Conservation (phyloP, 176 grass and related monocot genomes). For the Secale cereale region DNA sequence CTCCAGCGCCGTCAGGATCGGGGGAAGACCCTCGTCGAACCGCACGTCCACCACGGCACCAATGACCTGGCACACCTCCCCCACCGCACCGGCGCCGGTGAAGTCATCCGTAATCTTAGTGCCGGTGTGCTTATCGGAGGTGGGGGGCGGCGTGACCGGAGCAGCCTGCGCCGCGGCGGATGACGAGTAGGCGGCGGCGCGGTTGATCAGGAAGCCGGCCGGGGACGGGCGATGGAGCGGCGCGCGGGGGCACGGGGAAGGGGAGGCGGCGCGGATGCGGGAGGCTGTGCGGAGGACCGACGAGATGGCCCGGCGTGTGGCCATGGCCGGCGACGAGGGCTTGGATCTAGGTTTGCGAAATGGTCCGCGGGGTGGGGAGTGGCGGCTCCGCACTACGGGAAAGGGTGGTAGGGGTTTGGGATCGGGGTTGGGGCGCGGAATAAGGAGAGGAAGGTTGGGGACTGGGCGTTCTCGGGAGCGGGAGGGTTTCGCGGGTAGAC, state of each 20-base stretch:
- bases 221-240: constrained; percentile 48
- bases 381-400: constrained; percentile 44
- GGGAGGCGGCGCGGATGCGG: constrained; percentile 35
- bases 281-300: constrained; percentile 59
- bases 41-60: constrained; percentile 81
- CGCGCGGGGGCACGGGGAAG: constrained; percentile 37
- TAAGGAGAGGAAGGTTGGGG: background rate
- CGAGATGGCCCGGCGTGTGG: constrained; percentile 68
- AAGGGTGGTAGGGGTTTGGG: constrained; percentile 40
- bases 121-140: constrained; percentile 40
- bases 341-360: constrained; percentile 59
- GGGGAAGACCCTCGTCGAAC: constrained; percentile 72
- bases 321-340: constrained; percentile 46
- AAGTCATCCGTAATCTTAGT: constrained; percentile 67
- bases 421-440: constrained; percentile 24
- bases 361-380: constrained; percentile 25
- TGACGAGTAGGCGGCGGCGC: constrained; percentile 51
- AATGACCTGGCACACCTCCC: constrained; percentile 73
- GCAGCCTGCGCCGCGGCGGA: constrained; percentile 42
- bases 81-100: constrained; percentile 68
- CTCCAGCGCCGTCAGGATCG: constrained; percentile 89
- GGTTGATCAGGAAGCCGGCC: constrained; percentile 57
- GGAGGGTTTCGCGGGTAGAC: constrained; percentile 30
- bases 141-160: constrained; percentile 24
- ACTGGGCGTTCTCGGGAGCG: background rate